Evolutionary conservation across 148 eudicot species (phyloP).

Genomic region (Simmondsia chinensis): DNA sequence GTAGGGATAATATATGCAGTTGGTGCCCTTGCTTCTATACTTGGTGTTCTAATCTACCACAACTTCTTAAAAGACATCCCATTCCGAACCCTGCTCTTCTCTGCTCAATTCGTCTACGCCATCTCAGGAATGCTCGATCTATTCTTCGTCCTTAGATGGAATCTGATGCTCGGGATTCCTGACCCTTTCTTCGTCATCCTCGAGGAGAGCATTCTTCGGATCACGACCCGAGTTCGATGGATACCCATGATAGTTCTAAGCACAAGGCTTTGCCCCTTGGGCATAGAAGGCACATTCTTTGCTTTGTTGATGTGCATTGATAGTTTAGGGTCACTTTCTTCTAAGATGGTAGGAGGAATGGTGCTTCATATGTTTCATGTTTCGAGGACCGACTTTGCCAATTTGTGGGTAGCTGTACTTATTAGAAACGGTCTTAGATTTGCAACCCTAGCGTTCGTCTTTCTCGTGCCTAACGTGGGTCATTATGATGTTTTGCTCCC

Average conservation of each 20-base stretch:
- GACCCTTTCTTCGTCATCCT: conserved; percentile 44
- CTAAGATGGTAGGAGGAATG: conserved; percentile 49
- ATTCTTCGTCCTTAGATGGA: conserved; percentile 52
- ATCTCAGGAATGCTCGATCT: conserved; percentile 51
- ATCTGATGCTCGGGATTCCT: conserved; percentile 37
- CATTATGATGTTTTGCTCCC: conserved; percentile 29
- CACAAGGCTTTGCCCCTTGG: conserved; percentile 47
- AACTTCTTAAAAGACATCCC: conserved; percentile 34
- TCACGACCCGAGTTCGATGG: conserved; percentile 37
- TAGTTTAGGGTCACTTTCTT: conserved; percentile 35
- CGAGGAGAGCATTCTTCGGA: conserved; percentile 35
- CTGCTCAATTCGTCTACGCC: conserved; percentile 40
- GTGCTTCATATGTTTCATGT: conserved; percentile 41
- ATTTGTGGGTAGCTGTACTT: conserved; percentile 47
- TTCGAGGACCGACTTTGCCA: conserved; percentile 46
- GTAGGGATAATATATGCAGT: conserved; percentile 53
- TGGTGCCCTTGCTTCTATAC: conserved; percentile 48
- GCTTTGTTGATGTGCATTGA: conserved; percentile 67
- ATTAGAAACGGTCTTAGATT: conserved; percentile 40
- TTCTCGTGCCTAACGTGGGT: conserved; percentile 43
- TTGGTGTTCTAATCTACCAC: conserved; percentile 52
- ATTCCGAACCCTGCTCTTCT: conserved; percentile 38
- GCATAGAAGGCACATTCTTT: conserved; percentile 64
- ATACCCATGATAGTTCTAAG: conserved; percentile 58
- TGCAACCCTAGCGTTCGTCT: conserved; percentile 34